Evolutionary conservation across 208 protist species (phyloP), one percentile per base, ranked within the genome.

Genomic region (Leptomonas pyrrhocoris): DNA sequence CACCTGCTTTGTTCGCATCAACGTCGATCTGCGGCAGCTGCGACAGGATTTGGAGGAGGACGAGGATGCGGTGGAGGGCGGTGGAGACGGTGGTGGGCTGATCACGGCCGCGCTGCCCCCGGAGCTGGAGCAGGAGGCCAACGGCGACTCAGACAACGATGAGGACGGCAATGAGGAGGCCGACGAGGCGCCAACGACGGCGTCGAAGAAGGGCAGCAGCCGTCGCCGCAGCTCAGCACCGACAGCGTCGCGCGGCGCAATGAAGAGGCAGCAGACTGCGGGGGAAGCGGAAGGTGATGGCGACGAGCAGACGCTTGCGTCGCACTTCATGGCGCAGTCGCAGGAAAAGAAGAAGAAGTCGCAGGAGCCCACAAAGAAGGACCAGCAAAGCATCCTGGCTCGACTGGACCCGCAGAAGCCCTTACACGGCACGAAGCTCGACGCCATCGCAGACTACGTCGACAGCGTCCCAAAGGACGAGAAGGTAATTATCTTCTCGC

Each of bases 401-500:
- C 78, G 89, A 15, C 60, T 97, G 28, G 88, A 96, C 51, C 63
- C 86, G 25, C 73, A 79, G 51, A 92, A 95, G 72, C 93, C 93
- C 67, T 68, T 92, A 53, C 77, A 82, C 43, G 89, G 86, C 43
- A 98, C 92, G 15, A 98, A 98, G 75, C 84, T 98, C 9, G 81
- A 94, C 65, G 93, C 93, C 40, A 89, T 97, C 19, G 77, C 93
- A 13, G 74, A 94, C 74, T 96, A 97, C 79, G 78, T 98, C 40
- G 61, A 71, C 57, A 46, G 59, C 25, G 78, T 96, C 18, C 80
- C 87, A 12, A 73, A 73, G 50, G 81, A 89, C 23, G 95, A 98
- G 53, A 98, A 98, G 77, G 83, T 89, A 18, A 97, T 98, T 76
- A 73, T 98, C 43, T 98, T 98, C 66, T 97, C 94, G 18, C 98